Evolutionary conservation across 1,139 yeast species (phyloP).

Genomic region (Diutina catenulata): DNA sequence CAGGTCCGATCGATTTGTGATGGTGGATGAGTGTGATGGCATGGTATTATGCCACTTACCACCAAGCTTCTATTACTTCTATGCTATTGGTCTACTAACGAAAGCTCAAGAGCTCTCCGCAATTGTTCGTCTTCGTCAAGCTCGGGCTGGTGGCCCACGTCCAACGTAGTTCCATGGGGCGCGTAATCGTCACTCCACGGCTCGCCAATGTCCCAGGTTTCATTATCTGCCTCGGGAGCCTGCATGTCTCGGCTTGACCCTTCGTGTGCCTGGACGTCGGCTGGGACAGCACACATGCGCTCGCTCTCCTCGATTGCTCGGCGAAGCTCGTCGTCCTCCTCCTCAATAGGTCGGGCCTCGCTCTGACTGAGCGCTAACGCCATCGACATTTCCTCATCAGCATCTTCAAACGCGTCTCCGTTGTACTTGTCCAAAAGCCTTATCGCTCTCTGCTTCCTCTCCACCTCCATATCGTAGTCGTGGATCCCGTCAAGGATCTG

Average conservation of each 20-base stretch:
- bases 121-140: slow-evolving; percentile 18
- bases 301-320: not conserved
- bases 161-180: too few species aligned
- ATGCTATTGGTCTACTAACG: slow-evolving; percentile 6
- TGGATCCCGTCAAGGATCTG: slow-evolving; percentile 3
- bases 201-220: too few species aligned
- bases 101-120: slow-evolving; percentile 13
- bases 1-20: too few species aligned
- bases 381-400: slow-evolving; percentile 36
- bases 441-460: slow-evolving; percentile 10
- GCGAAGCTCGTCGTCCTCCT: not conserved
- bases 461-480: slow-evolving; percentile 1
- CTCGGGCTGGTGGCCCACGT: too few species aligned
- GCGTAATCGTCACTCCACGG: too few species aligned
- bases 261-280: not conserved
- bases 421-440: slow-evolving; percentile 33
- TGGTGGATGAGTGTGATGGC: too few species aligned
- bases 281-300: not conserved
- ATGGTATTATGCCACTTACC: too few species aligned
- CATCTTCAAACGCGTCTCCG: slow-evolving; percentile 22
- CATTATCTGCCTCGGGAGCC: not conserved
- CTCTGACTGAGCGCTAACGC: slow-evolving; percentile 45
- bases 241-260: not conserved
- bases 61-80: too few species aligned
- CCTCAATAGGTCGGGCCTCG: slow-evolving; percentile 6